These are phyloP conservation scores for Euphorbia celastroides DNA, from an alignment of 441 rosid genomes.

Conservation along the genomic window DNA sequence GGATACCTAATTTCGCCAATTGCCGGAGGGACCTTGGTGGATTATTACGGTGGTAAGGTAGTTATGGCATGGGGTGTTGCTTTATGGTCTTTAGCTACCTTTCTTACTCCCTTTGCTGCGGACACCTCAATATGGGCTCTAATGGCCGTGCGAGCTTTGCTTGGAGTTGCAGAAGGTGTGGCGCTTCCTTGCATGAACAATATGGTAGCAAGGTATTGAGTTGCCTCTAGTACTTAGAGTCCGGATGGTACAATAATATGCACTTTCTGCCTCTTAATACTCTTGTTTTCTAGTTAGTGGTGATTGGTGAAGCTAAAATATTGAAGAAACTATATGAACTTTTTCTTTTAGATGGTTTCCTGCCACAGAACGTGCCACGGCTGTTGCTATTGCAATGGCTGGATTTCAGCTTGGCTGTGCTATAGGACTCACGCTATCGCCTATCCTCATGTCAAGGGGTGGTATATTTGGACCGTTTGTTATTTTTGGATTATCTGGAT, in stretches of 20 bases:
- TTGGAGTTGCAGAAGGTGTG: slow-evolving; percentile 90
- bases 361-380: slow-evolving; percentile 73
- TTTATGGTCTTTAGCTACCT: slow-evolving; percentile 90
- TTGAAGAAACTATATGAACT: slow-evolving; percentile 25
- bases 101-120: slow-evolving; percentile 94
- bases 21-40: slow-evolving; percentile 80
- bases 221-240: slow-evolving; percentile 9
- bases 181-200: slow-evolving; percentile 91
- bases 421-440: slow-evolving; percentile 66
- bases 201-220: slow-evolving; percentile 72
- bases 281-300: slow-evolving; percentile 19
- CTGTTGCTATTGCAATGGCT: slow-evolving; percentile 89
- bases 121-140: slow-evolving; percentile 69
- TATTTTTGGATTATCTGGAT: slow-evolving; percentile 77
- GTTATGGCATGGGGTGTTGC: slow-evolving; percentile 88
- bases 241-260: slow-evolving; percentile 1
- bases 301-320: slow-evolving; percentile 28
- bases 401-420: slow-evolving; percentile 98
- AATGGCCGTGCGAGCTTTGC: slow-evolving; percentile 67
- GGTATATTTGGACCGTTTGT: slow-evolving; percentile 79
- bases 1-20: slow-evolving; percentile 91
- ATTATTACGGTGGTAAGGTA: slow-evolving; percentile 78
- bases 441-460: slow-evolving; percentile 58
- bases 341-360: slow-evolving; percentile 80
- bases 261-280: slow-evolving; percentile 1